Evolutionary conservation across 768 basidiomycete species (phyloP), one percentile per base, ranked within the genome.

Genomic region (Lepiota venenata): DNA sequence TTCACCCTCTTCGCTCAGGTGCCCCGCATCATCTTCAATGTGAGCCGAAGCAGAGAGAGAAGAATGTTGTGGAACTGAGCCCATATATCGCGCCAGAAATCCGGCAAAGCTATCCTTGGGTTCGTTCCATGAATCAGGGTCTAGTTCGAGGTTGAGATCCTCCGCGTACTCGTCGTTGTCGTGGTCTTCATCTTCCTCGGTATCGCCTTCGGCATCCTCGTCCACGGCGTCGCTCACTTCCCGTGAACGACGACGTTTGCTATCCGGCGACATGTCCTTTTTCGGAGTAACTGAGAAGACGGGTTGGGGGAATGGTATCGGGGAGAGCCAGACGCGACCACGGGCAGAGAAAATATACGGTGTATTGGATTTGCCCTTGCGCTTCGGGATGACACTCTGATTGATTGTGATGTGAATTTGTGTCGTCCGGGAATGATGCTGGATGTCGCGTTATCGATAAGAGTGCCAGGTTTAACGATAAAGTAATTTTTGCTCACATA

Each of bases 341-440:
- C 70, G 68, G 1, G 83, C 84, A 6, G 61, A 59, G 64, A 90
- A 88, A 9, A 88, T 71, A 56, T 76, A 75, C 0, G 87, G 88
- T 22, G 73, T 72, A 61, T 88, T 87, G 3, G 85, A 80, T 2
- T 66, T 66, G 3, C 87, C 87, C 57, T 76, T 77, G 9, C 85
- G 79, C 1, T 70, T 65, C 10, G 77, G 77, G 12, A 88, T 65
- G n/a, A 71, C 66, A 9, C 69, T 69, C 2, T 74, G 77, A 60
- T 86, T 84, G 40, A 84, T 65, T 1, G 85, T 84, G 46, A 89
- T 83, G 56, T 89, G 87, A 10, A 89, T 68, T 43, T 77, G 76
- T 1, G 75, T 77, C 1, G 69, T 67, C 1, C 72, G 69, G 11
- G 77, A 71, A 58, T 87, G 84, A 60, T 82, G 73, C 85, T 88